Conservation (phyloP, 305 asterid species). For the Rubia tinctorum region DNA sequence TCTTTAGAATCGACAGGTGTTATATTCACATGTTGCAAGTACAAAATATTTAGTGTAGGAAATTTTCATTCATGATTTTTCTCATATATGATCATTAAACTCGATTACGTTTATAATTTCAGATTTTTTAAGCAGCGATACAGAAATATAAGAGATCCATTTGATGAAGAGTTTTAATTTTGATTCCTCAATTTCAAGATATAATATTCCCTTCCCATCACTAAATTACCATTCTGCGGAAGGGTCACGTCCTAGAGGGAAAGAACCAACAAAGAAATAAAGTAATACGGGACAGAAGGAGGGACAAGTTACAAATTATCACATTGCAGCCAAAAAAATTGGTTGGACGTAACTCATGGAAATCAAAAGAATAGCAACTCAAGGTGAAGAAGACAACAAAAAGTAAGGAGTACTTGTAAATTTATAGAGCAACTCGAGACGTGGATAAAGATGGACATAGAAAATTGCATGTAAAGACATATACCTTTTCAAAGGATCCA, state of each 20-base stretch:
- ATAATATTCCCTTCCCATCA: neutral
- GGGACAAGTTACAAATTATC: neutral
- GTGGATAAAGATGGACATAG: constrained; percentile 3
- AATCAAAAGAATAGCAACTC: neutral
- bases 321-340: neutral
- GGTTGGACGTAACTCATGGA: neutral
- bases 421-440: neutral
- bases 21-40: neutral
- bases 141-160: neutral
- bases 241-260: neutral
- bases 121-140: neutral
- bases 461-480: neutral
- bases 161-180: neutral
- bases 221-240: neutral
- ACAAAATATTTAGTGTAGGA: neutral
- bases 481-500: constrained; percentile 91
- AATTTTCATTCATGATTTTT: neutral
- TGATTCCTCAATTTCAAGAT: neutral
- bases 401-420: neutral
- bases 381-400: neutral
- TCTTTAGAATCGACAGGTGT: neutral
- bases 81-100: neutral
- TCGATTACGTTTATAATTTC: neutral
- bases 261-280: neutral
- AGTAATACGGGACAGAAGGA: too few relatives aligned